These are phyloP conservation scores for Aspergillus viridinutans DNA, from an alignment of 2,329 filamentous ascomycete genomes.

Conservation along the genomic window DNA sequence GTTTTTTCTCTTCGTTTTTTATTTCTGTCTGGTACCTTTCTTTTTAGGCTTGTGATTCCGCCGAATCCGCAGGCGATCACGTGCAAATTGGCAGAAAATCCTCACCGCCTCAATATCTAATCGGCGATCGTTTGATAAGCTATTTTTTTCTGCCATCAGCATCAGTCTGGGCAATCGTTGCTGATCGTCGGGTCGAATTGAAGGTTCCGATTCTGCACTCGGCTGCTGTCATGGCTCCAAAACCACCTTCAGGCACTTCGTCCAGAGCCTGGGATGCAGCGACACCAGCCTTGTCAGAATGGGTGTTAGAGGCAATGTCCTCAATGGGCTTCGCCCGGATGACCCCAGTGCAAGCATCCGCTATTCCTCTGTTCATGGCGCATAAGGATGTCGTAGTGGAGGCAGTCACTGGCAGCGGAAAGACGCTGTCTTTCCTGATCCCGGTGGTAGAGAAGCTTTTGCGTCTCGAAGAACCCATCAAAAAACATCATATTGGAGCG, in stretches of 20 bases:
- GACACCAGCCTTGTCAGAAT: slow-evolving; percentile 68
- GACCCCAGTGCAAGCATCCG: slow-evolving; percentile 92
- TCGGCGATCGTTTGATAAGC: slow-evolving; percentile 24
- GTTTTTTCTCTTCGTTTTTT: not conserved
- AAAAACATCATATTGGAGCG: slow-evolving; percentile 83
- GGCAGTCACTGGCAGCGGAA: slow-evolving; percentile 86
- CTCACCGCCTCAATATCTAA: slow-evolving; percentile 32
- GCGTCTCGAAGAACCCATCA: slow-evolving; percentile 73
- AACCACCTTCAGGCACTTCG: slow-evolving; percentile 42
- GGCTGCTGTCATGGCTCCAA: slow-evolving; percentile 26
- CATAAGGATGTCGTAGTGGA: slow-evolving; percentile 93
- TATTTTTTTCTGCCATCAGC: slow-evolving; percentile 17
- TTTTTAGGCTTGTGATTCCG: slow-evolving; percentile 4
- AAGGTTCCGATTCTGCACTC: slow-evolving; percentile 1
- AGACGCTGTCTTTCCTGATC: slow-evolving; percentile 81
- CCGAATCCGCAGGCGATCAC: slow-evolving; percentile 14
- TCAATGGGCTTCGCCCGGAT: slow-evolving; percentile 82
- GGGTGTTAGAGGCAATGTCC: slow-evolving; percentile 78
- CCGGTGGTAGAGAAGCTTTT: slow-evolving; percentile 79
- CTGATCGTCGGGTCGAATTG: not conserved
- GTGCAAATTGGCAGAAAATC: slow-evolving; percentile 14
- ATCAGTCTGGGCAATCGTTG: slow-evolving; percentile 1
- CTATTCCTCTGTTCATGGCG: slow-evolving; percentile 80
- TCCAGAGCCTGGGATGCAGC: slow-evolving; percentile 64
- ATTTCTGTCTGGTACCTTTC: slow-evolving; percentile 1